Evolutionary conservation across 2,329 filamentous ascomycete genomes (phyloP).

Genomic region (Sclerotinia glacialis): DNA sequence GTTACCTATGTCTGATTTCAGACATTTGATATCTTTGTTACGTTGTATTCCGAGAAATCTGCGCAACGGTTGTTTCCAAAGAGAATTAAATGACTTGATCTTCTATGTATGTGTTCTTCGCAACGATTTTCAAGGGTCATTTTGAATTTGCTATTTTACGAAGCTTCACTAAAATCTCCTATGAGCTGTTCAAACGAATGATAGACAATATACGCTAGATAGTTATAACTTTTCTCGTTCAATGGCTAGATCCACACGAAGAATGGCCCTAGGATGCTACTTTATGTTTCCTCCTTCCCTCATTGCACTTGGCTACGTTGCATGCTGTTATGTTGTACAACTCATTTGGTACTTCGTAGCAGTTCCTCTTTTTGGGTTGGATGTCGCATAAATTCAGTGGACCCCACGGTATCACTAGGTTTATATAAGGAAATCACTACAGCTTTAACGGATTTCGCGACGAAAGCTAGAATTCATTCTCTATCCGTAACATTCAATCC

Average conservation of each 20-base stretch:
- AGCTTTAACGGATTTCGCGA: background rate
- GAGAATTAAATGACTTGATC: background rate
- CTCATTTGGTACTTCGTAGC: no score
- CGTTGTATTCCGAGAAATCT: conserved; percentile 1
- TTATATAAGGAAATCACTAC: background rate
- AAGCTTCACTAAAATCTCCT: background rate
- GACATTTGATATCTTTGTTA: background rate
- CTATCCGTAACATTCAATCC: background rate
- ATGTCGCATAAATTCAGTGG: background rate
- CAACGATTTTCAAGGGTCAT: background rate
- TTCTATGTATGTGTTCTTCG: background rate
- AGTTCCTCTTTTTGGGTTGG: background rate
- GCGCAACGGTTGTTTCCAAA: background rate
- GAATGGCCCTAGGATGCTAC: background rate
- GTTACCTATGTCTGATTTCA: background rate
- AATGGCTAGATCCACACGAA: no score
- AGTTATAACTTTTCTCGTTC: background rate
- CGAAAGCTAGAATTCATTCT: background rate
- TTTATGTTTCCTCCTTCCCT: background rate
- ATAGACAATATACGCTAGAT: background rate
- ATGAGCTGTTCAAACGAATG: background rate
- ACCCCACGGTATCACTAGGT: background rate
- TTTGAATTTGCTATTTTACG: background rate
- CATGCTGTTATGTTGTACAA: background rate
- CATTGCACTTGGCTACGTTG: background rate